Evolutionary conservation across 345 rosid genomes (phyloP).

Genomic region (Melaleuca alternifolia): DNA sequence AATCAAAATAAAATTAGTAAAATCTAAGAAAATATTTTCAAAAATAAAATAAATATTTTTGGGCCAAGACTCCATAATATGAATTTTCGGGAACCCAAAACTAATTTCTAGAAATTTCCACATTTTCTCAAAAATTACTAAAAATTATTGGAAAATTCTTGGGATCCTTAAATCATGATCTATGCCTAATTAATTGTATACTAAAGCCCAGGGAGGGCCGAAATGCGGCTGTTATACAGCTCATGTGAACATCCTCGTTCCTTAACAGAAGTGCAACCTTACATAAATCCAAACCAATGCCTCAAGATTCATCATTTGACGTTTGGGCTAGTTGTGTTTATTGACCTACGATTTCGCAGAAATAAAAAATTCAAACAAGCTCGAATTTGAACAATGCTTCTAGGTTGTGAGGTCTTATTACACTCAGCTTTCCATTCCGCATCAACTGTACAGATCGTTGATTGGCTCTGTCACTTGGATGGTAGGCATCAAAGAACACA

Average conservation of each 20-base stretch:
- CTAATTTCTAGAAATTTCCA: no score
- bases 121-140: no score
- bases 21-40: no score
- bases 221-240: no score
- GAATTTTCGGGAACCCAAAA: no score
- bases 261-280: not conserved
- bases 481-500: conserved; percentile 5
- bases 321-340: not conserved
- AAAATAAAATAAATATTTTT: no score
- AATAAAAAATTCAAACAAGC: not conserved
- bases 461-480: not conserved
- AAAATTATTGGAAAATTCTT: no score
- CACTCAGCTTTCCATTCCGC: conserved; percentile 1
- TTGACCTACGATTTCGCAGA: not conserved
- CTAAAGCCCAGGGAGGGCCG: no score
- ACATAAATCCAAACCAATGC: not conserved
- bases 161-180: no score
- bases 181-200: no score
- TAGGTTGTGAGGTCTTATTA: conserved; percentile 1
- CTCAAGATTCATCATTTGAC: not conserved
- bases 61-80: no score
- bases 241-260: not conserved
- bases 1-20: no score
- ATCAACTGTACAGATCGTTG: not conserved
- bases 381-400: not conserved